phyloP scores from a whole-genome alignment of 805 yeast genomes.

The Suhomyces pyralidae region DNA sequence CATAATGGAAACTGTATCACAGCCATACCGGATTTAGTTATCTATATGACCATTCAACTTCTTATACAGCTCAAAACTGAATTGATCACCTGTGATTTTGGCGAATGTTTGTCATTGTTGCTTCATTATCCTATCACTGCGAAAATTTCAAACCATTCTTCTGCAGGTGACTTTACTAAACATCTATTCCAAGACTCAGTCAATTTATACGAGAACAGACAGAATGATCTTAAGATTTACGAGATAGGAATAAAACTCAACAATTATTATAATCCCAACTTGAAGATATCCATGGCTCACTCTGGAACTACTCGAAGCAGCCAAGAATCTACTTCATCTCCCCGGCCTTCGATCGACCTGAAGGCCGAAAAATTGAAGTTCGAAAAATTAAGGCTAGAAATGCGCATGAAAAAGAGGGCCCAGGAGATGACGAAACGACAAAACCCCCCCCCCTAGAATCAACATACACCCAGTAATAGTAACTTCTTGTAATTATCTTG shows the following conservation, averaged over 20 bases:
- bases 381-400: constrained; percentile 45
- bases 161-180: constrained; percentile 17
- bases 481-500: not conserved
- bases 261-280: constrained; percentile 35
- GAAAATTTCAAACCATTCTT: constrained; percentile 10
- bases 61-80: constrained; percentile 44
- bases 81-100: constrained; percentile 47
- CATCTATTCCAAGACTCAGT: constrained; percentile 33
- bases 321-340: constrained; percentile 15
- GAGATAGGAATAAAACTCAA: constrained; percentile 41
- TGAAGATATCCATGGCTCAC: constrained; percentile 26
- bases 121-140: constrained; percentile 47
- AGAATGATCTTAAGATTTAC: constrained; percentile 36
- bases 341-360: constrained; percentile 14
- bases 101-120: constrained; percentile 47
- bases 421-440: constrained; percentile 11
- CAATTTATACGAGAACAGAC: constrained; percentile 29
- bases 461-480: not conserved
- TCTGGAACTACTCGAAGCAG: constrained; percentile 18
- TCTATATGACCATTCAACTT: constrained; percentile 41
- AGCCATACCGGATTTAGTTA: constrained; percentile 36
- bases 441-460: not conserved
- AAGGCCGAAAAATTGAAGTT: constrained; percentile 39
- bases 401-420: constrained; percentile 45
- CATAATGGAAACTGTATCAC: constrained; percentile 10